Evolutionary conservation across 192 early-diverging fungal genomes (phyloP), one percentile per base, ranked within the genome.

Genomic region (Dimargaris cristalligena): DNA sequence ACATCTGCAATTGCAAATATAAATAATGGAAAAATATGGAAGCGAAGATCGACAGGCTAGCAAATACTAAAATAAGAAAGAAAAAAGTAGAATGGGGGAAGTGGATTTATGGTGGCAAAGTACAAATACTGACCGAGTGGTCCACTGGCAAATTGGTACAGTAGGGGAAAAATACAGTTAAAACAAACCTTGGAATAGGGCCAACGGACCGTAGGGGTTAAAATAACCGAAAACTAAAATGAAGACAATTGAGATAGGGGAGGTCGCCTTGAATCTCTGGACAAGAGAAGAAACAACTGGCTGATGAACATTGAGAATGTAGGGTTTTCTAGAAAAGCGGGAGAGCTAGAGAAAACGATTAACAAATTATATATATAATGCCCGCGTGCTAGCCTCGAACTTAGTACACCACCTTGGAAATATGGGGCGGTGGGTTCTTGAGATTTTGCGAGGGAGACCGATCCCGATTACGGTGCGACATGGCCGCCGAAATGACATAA

Each of bases 341-440:
- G 20, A 58, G 20, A 29, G 22, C 10, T 58, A 29, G 25, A 33
- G 11, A 25, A 35, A 22, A 35, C 8, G 56, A 35, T 9, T 16
- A 23, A 9, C 33, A 8, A 9, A 33, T 10, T 9, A 35, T 8
- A 30, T 4, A 35, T 9, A 8, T 58, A 30, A 8, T 34, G 56
- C 56, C 11, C 56, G 16, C 6, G 11, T 44, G 56, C 6, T 33
- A 30, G n/a, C n/a, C n/a, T n/a, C n/a, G n/a, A n/a, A n/a, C n/a
- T 16, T 34, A 34, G 25, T 54, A 54, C 52, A 61, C 50, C 20
- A 34, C 60, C 34, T 38, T 61, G 29, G 44, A 61, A 47, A 61
- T 48, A 31, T 34, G 33, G 3, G 20, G 29, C 8, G 32, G 28
- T 3, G 44, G 4, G 25, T 26, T 4, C 47, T 25, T 31, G 18